phyloP scores from a whole-genome alignment of 768 basidiomycete species.

The Boletus barrowsii region DNA sequence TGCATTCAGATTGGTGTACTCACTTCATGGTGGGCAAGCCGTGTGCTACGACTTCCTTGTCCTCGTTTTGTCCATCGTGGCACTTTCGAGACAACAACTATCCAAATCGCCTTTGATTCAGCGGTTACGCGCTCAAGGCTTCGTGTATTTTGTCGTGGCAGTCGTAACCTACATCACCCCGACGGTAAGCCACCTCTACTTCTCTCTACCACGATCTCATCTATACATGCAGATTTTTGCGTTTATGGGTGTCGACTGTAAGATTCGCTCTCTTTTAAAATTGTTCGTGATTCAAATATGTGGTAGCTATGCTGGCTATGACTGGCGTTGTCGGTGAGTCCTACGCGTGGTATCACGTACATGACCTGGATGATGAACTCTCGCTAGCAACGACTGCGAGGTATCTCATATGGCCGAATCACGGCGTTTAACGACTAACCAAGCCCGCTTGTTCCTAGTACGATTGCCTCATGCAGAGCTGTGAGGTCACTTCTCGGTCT shows the following conservation, averaged over 20 bases:
- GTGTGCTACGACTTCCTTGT: slow-evolving; percentile 20
- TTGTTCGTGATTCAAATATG: not conserved
- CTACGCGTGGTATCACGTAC: not conserved
- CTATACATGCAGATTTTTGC: slow-evolving; percentile 10
- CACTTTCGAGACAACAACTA: slow-evolving; percentile 7
- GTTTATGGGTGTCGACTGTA: slow-evolving; percentile 1
- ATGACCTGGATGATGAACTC: not conserved
- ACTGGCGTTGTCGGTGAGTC: slow-evolving; percentile 11
- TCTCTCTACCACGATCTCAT: not conserved
- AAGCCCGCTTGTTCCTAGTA: not conserved
- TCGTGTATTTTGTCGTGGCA: slow-evolving; percentile 19
- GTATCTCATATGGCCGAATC: not conserved
- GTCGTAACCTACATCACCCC: slow-evolving; percentile 18
- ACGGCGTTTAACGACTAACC: not conserved
- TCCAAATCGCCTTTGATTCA: slow-evolving; percentile 18
- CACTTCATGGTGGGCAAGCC: slow-evolving; percentile 12
- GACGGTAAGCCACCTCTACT: not conserved
- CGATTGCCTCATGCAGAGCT: slow-evolving; percentile 15
- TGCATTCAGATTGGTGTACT: not conserved
- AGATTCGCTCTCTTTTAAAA: not conserved
- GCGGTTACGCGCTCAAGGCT: slow-evolving; percentile 17
- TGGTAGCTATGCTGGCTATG: slow-evolving; percentile 4
- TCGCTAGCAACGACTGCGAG: slow-evolving; percentile 14
- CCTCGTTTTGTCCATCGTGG: slow-evolving; percentile 15
- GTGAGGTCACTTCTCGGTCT: slow-evolving; percentile 17